A percentile compares a stretch with the other conserved stretches of the same genome.
Evolutionary conservation across 805 yeast species (phyloP).

Genomic region (Diddensiella santjacobensis): DNA sequence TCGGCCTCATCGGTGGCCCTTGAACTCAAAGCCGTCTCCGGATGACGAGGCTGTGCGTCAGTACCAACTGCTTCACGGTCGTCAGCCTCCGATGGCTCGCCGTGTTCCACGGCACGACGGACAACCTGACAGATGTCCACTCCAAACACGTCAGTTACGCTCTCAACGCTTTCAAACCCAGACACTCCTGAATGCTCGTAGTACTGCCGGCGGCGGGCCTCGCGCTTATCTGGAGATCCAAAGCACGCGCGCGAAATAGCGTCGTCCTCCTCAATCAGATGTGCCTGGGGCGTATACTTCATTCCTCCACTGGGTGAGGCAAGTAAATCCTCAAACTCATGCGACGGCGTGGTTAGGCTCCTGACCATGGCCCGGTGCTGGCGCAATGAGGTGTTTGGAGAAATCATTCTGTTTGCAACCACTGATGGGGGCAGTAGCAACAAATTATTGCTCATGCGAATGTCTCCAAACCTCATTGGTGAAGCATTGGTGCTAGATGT

Average conservation of each 20-base stretch:
- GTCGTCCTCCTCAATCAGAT: conserved; percentile 27
- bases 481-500: not conserved
- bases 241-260: conserved; percentile 33
- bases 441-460: not conserved
- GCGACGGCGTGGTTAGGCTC: conserved; percentile 26
- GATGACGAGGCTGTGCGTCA: not conserved
- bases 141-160: conserved; percentile 51
- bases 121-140: conserved; percentile 53
- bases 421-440: conserved; percentile 9
- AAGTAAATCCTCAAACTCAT: conserved; percentile 36
- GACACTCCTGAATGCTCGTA: conserved; percentile 27
- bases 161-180: conserved; percentile 21
- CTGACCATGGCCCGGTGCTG: conserved; percentile 27
- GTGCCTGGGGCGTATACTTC: not conserved
- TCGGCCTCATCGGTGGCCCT: conserved; percentile 4
- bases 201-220: conserved; percentile 26
- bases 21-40: too few relatives aligned
- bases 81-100: not conserved
- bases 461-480: conserved; percentile 6
- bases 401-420: conserved; percentile 11
- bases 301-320: conserved; percentile 19
- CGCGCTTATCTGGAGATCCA: conserved; percentile 37
- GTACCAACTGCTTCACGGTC: not conserved
- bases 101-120: conserved; percentile 41
- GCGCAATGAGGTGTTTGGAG: conserved; percentile 27